A percentile compares a stretch with the other conserved stretches of the same genome.
phyloP scores from a whole-genome alignment of 345 rosid species.

The Firmiana major region DNA sequence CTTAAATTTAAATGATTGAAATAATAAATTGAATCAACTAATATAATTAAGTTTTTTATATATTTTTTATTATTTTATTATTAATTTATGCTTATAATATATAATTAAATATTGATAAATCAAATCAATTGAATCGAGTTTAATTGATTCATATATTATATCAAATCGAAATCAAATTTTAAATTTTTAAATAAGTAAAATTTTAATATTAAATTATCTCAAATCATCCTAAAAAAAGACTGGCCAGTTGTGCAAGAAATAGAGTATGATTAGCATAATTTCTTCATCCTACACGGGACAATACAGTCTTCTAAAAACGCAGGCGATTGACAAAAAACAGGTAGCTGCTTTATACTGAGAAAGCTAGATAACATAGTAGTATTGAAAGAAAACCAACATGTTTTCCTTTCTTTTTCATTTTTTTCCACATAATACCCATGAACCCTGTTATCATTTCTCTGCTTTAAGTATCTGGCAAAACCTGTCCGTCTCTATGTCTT shows the following conservation, averaged over 20 bases:
- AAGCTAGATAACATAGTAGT: not conserved
- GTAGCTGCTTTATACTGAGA: not conserved
- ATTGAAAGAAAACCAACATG: not conserved
- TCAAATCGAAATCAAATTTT: too few species aligned
- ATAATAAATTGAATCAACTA: too few species aligned
- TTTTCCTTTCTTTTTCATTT: not conserved
- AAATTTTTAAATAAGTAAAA: too few species aligned
- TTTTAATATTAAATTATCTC: too few species aligned
- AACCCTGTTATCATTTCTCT: not conserved
- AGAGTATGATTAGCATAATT: not conserved
- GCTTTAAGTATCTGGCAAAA: not conserved
- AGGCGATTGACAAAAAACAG: not conserved
- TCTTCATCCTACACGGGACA: not conserved
- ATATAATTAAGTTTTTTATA: too few species aligned
- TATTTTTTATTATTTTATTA: too few species aligned
- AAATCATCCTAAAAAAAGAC: not conserved
- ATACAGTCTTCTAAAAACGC: not conserved
- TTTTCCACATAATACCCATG: not conserved
- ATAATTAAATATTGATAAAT: too few species aligned
- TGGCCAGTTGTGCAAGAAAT: not conserved
- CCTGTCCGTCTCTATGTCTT: too few species aligned
- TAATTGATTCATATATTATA: too few species aligned
- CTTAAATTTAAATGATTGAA: too few species aligned
- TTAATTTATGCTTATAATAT: too few species aligned
- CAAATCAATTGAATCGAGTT: too few species aligned